Percentiles rank a stretch among this genome's conserved stretches.
Conservation (phyloP, 1,284 basidiomycete genomes). For the Dichomitus squalens region DNA sequence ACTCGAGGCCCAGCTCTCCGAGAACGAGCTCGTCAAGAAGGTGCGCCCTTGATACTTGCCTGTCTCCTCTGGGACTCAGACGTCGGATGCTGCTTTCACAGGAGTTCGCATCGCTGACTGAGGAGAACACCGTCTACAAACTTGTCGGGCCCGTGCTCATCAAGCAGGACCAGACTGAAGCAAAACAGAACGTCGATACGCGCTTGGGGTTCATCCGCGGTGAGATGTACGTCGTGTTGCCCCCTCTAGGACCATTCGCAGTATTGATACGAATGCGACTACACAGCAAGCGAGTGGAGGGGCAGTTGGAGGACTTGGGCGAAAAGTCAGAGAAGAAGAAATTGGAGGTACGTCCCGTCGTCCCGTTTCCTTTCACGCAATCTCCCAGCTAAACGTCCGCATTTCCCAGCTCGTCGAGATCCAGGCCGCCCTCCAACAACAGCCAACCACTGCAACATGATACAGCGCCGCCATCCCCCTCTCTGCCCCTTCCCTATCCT, state of each 20-base stretch:
- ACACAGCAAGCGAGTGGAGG: conserved; percentile 78
- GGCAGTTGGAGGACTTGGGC: conserved; percentile 76
- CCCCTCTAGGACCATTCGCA: not conserved
- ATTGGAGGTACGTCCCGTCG: conserved; percentile 60
- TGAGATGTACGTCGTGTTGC: conserved; percentile 74
- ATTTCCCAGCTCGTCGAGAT: conserved; percentile 59
- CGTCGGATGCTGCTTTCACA: conserved; percentile 34
- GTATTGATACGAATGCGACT: not conserved
- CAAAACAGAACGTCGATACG: conserved; percentile 89
- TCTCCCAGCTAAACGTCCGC: not conserved
- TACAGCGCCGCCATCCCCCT: not conserved
- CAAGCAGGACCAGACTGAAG: conserved; percentile 88
- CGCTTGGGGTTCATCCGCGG: conserved; percentile 88
- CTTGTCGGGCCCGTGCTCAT: conserved; percentile 91
- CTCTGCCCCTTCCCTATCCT: not conserved
- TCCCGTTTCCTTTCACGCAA: not conserved
- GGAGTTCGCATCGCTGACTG: conserved; percentile 83
- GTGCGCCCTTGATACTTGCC: conserved; percentile 38
- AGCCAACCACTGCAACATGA: conserved; percentile 29
- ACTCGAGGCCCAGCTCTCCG: conserved; percentile 86
- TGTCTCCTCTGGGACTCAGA: not conserved
- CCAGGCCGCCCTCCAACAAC: conserved; percentile 55
- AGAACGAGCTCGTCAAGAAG: conserved; percentile 93
- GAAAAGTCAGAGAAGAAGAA: conserved; percentile 79
- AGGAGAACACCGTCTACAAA: conserved; percentile 89